Evolutionary conservation across 2,329 filamentous ascomycete species (phyloP).

Genomic region (Emmonsiellopsis sp.): DNA sequence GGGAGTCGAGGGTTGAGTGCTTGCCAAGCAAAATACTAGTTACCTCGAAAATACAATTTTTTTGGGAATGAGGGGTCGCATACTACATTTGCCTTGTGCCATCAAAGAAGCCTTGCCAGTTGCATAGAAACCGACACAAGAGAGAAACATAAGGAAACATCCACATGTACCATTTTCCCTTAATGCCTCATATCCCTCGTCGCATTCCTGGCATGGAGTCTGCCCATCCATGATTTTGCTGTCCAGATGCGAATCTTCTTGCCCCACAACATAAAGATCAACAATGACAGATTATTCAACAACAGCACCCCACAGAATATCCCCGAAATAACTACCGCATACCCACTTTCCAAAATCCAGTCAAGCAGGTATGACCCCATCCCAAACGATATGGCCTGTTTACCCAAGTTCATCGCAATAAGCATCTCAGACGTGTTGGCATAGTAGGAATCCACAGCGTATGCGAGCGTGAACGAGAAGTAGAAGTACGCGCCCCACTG

Average conservation of each 20-base stretch:
- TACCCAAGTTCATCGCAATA: constrained; percentile 50
- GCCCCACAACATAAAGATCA: constrained; percentile 43
- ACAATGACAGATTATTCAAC: constrained; percentile 39
- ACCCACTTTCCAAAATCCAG: constrained; percentile 42
- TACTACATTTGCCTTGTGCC: too few species aligned
- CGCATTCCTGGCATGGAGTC: constrained; percentile 31
- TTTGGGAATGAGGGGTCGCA: too few species aligned
- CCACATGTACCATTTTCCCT: not conserved
- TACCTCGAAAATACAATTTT: too few species aligned
- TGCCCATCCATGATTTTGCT: constrained; percentile 39
- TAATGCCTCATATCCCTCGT: constrained; percentile 24
- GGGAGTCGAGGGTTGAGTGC: too few species aligned
- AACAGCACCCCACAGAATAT: constrained; percentile 42
- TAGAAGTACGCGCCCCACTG: constrained; percentile 46
- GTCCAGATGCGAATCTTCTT: constrained; percentile 41
- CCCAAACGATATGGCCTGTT: constrained; percentile 47
- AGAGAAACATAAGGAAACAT: not conserved
- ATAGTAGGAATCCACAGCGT: constrained; percentile 51
- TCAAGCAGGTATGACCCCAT: constrained; percentile 43
- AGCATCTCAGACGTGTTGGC: constrained; percentile 54
- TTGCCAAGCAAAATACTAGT: too few species aligned
- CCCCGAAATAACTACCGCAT: constrained; percentile 42
- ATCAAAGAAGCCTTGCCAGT: too few species aligned
- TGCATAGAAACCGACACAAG: too few species aligned
- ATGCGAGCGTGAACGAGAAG: constrained; percentile 50